Conservation (phyloP, 2,329 filamentous ascomycete species). For the Fusarium compactum region DNA sequence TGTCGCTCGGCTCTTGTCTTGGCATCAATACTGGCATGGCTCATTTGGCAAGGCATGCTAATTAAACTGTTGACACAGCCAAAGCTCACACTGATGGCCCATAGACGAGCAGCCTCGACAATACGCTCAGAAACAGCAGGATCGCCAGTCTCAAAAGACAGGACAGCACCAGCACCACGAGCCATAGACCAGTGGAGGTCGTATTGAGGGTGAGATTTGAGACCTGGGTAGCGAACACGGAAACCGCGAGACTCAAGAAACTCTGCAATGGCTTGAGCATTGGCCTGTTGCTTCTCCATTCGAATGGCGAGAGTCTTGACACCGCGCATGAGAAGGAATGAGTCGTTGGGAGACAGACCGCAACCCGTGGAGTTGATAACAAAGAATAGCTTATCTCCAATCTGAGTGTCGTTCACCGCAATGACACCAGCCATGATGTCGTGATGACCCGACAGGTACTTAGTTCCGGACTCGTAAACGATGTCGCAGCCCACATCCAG, state of each 20-base stretch:
- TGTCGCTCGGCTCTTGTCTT: slow-evolving; percentile 90
- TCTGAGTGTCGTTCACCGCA: slow-evolving; percentile 82
- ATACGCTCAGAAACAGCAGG: slow-evolving; percentile 87
- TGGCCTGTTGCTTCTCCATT: slow-evolving; percentile 98
- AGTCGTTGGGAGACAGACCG: slow-evolving; percentile 93
- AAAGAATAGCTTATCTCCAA: slow-evolving; percentile 94
- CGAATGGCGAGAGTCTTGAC: slow-evolving; percentile 97
- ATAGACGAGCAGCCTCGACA: slow-evolving; percentile 90
- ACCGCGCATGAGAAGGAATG: slow-evolving; percentile 93
- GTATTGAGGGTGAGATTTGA: slow-evolving; percentile 96
- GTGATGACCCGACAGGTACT: slow-evolving; percentile 97
- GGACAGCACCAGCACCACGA: slow-evolving; percentile 90
- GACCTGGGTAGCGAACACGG: slow-evolving; percentile 92
- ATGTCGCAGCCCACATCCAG: slow-evolving; percentile 95
- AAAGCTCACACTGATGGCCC: slow-evolving; percentile 97
- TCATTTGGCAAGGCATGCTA: slow-evolving; percentile 99
- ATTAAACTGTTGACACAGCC: slow-evolving; percentile 98
- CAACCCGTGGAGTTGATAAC: slow-evolving; percentile 97
- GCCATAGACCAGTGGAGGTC: slow-evolving; percentile 96
- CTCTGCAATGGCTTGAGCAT: slow-evolving; percentile 89
- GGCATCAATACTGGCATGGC: slow-evolving; percentile 96
- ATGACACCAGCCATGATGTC: slow-evolving; percentile 99
- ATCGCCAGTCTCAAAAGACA: slow-evolving; percentile 96
- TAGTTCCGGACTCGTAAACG: slow-evolving; percentile 97
- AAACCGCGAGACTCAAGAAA: slow-evolving; percentile 94